Conservation (phyloP, 2,329 filamentous ascomycete genomes). For the Hirsutella minnesotensis region DNA sequence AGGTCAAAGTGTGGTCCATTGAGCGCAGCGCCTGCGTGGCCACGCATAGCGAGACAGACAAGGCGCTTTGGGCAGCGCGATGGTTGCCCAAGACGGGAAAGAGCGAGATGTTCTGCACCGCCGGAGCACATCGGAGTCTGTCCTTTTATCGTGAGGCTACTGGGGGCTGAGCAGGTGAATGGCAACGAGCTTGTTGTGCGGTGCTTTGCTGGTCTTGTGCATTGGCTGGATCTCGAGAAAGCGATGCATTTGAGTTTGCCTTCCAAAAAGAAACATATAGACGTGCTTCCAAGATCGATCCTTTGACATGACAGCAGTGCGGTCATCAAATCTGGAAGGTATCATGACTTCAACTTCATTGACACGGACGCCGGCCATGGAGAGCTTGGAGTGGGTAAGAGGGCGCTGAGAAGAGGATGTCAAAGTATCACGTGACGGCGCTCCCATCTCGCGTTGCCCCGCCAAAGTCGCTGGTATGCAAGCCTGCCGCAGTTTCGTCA, state of each 20-base stretch:
- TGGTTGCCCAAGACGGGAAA: constrained; percentile 67
- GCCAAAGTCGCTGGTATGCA: constrained; percentile 25
- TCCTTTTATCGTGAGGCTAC: constrained; percentile 80
- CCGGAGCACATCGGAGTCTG: constrained; percentile 63
- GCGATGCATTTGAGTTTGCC: no score
- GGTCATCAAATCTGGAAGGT: no score
- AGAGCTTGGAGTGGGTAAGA: no score
- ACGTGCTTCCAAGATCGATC: no score
- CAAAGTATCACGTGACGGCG: constrained; percentile 43
- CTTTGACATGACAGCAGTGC: no score
- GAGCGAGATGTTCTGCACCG: constrained; percentile 65
- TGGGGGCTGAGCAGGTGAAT: constrained; percentile 35
- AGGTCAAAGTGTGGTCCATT: constrained; percentile 91
- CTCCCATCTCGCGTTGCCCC: constrained; percentile 41
- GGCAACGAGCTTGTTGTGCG: no score
- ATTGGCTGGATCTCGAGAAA: no score
- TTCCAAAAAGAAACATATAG: no score
- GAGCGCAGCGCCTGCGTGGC: constrained; percentile 77
- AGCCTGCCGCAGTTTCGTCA: constrained; percentile 4
- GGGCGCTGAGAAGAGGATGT: no score
- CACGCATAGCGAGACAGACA: constrained; percentile 84
- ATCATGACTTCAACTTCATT: no score
- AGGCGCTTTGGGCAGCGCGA: constrained; percentile 69
- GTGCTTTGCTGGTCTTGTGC: no score
- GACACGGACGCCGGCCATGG: no score